Conservation (phyloP, 1,284 basidiomycete genomes). For the Athelia psychrophila region DNA sequence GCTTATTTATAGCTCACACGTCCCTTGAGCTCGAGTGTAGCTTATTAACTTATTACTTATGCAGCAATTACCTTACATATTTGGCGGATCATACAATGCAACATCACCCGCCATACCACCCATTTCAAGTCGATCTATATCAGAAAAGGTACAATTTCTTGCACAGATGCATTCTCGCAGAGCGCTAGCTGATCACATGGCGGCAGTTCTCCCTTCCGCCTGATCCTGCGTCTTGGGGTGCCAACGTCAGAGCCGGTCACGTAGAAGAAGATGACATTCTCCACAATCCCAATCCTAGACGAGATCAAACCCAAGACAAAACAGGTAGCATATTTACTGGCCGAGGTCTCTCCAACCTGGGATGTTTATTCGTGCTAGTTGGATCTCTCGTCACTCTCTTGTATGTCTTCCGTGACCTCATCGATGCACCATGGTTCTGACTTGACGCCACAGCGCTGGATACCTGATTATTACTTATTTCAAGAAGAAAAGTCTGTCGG, state of each 20-base stretch:
- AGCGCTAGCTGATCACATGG: background rate
- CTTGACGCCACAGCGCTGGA: conserved; percentile 21
- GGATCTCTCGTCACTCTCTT: conserved; percentile 23
- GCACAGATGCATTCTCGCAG: background rate
- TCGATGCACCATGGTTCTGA: background rate
- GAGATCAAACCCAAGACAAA: conserved; percentile 17
- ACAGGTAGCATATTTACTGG: conserved; percentile 29
- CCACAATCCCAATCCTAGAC: conserved; percentile 24
- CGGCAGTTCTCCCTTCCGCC: conserved; percentile 25
- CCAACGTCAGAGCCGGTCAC: conserved; percentile 12
- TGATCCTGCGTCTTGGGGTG: conserved; percentile 24
- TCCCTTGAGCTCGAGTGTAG: conserved; percentile 29
- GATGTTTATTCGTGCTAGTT: conserved; percentile 33
- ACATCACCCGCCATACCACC: no score
- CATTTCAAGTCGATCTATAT: conserved; percentile 16
- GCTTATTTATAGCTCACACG: no score
- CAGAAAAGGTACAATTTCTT: conserved; percentile 39
- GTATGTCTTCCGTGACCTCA: conserved; percentile 5
- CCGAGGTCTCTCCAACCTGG: conserved; percentile 39
- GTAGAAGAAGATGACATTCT: conserved; percentile 27
- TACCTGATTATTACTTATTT: no score
- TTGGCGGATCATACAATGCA: conserved; percentile 8
- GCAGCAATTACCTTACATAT: background rate
- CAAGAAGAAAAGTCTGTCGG: no score
- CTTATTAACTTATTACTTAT: conserved; percentile 4